phyloP scores from a whole-genome alignment of 1,284 basidiomycete species.

The Pyrrhoderma noxium region DNA sequence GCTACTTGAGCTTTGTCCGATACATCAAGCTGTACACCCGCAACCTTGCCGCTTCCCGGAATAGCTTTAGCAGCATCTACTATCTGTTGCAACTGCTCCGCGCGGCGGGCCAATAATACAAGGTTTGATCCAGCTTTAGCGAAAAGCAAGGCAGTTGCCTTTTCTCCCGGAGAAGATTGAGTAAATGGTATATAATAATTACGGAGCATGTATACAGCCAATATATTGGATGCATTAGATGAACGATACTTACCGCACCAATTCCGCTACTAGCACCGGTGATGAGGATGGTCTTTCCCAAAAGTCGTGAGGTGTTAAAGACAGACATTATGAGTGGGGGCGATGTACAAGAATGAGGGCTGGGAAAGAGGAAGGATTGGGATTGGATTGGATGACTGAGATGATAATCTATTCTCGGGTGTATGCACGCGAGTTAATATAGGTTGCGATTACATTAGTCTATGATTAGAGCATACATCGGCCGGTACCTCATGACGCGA shows the following conservation, averaged over 20 bases:
- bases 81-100: conserved; percentile 57
- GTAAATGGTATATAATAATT: not conserved
- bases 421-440: no score
- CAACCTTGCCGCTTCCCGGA: conserved; percentile 66
- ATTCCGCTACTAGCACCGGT: conserved; percentile 85
- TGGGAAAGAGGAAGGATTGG: no score
- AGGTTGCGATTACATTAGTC: no score
- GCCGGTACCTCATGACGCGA: no score
- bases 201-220: no score
- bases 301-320: conserved; percentile 69
- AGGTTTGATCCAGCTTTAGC: conserved; percentile 78
- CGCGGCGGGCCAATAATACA: conserved; percentile 65
- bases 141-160: conserved; percentile 67
- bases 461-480: no score
- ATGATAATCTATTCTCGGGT: no score
- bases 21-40: conserved; percentile 64
- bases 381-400: no score
- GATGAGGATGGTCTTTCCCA: conserved; percentile 81
- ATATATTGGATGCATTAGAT: no score
- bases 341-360: not conserved
- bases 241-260: conserved; percentile 51
- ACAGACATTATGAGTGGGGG: conserved; percentile 47
- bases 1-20: conserved; percentile 65
- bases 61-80: conserved; percentile 53
- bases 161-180: not conserved